These are phyloP conservation scores for Xylaria sp. DNA, from an alignment of 2,329 filamentous ascomycete species.

Conservation along the genomic window DNA sequence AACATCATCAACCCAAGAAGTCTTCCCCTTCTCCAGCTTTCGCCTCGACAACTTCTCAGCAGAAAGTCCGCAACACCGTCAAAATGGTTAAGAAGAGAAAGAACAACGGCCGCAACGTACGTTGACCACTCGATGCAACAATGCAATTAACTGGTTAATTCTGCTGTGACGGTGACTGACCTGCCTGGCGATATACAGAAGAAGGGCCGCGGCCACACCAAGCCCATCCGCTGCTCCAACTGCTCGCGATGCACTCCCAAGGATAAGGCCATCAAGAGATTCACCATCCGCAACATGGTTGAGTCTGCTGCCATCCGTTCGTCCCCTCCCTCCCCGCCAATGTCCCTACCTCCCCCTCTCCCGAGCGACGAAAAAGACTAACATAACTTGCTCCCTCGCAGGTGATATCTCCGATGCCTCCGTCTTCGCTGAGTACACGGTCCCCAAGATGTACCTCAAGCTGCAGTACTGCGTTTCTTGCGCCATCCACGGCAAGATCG, in stretches of 20 bases:
- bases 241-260: conserved; percentile 86
- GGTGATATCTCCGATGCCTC: conserved; percentile 99
- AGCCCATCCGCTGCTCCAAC: conserved; percentile 83
- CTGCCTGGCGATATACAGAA: conserved; percentile 20
- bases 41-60: conserved; percentile 13
- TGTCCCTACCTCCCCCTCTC: background rate
- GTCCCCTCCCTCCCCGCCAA: conserved; percentile 37
- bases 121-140: conserved; percentile 26
- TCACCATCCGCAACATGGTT: conserved; percentile 99
- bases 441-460: conserved; percentile 99
- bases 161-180: conserved; percentile 20
- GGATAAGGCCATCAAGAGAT: conserved; percentile 99
- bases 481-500: conserved; percentile 99
- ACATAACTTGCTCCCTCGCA: conserved; percentile 35
- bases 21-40: conserved; percentile 15
- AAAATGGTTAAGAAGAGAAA: conserved; percentile 70
- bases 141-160: background rate
- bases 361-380: conserved; percentile 10
- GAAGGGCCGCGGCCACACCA: conserved; percentile 98
- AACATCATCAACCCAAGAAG: conserved; percentile 1
- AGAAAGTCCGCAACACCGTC: conserved; percentile 39
- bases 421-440: conserved; percentile 98
- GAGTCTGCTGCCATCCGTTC: conserved; percentile 99
- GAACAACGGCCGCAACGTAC: conserved; percentile 48
- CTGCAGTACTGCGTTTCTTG: conserved; percentile 99